phyloP scores from a whole-genome alignment of 805 yeast species.

The Candida silvicultrix region DNA sequence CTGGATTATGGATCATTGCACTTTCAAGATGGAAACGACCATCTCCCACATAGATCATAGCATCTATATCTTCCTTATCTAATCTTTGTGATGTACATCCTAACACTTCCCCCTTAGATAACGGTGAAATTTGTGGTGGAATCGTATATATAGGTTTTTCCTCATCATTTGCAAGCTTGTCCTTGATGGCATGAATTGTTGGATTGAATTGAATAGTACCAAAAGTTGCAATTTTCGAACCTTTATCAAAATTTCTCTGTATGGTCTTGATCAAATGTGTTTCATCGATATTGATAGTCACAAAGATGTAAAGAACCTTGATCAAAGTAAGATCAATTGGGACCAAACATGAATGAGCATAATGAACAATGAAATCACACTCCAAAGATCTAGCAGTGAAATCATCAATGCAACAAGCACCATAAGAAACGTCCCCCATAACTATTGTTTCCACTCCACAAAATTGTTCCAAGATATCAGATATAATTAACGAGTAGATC shows the following conservation, averaged over 20 bases:
- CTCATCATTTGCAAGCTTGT: constrained; percentile 45
- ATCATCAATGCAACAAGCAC: constrained; percentile 98
- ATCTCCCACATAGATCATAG: constrained; percentile 91
- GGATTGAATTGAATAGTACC: constrained; percentile 98
- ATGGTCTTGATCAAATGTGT: constrained; percentile 74
- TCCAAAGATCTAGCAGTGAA: constrained; percentile 88
- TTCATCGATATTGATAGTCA: constrained; percentile 86
- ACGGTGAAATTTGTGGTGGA: constrained; percentile 89
- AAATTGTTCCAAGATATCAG: constrained; percentile 90
- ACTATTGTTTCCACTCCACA: constrained; percentile 82
- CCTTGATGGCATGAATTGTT: constrained; percentile 73
- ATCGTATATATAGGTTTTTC: constrained; percentile 48
- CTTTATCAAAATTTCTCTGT: constrained; percentile 56
- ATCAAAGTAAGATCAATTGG: constrained; percentile 90
- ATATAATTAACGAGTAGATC: constrained; percentile 80
- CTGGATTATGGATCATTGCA: constrained; percentile 96
- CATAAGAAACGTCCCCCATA: constrained; percentile 98
- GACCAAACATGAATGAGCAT: constrained; percentile 95
- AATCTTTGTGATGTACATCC: constrained; percentile 93
- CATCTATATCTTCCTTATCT: constrained; percentile 56
- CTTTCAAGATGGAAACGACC: constrained; percentile 94
- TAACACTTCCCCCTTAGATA: constrained; percentile 91
- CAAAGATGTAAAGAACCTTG: constrained; percentile 92
- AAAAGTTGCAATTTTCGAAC: constrained; percentile 71
- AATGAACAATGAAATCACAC: constrained; percentile 92